Evolutionary conservation across 2,329 filamentous ascomycete genomes (phyloP), one percentile per base, ranked within the genome.

Genomic region (Thelonectria blattea): DNA sequence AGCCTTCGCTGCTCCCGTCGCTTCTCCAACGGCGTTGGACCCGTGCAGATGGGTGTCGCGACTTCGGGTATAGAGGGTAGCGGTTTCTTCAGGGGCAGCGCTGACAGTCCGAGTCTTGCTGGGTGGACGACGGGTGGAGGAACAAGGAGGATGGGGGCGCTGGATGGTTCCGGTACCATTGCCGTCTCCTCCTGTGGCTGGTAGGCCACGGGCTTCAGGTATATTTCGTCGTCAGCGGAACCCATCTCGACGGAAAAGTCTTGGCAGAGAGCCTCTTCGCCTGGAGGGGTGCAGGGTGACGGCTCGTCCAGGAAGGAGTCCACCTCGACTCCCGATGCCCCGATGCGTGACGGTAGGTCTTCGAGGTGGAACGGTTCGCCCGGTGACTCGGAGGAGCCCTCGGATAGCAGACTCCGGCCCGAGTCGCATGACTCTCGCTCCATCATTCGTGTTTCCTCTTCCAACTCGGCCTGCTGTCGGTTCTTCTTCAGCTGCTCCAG

Each of bases 291-390:
- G 11, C 56, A 57, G 34, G 60, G 48, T 11, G 61, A 52, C 11
- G 54, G 43, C 51, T 60, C 48, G 46, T 64, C 57, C 20, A 58
- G 51, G 52, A 52, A 59, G 30, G 54, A 45, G 32, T 34, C 17
- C 10, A 49, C 58, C 32, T 60, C 60, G 14, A 52, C 74, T n/a
- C 76, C 73, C 5, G 77, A 59, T 8, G 64, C 77, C 48, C 76
- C 76, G 51, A 80, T 79, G 37, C 77, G 74, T 30, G 72, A 72
- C n/a, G 79, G 74, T 14, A 84, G 69, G 34, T 80, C 78, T 34
- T 85, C 78, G 8, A 84, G 75, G 61, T 82, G 78, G 57, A 85
- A 83, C 3, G 82, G 79, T 55, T 83, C 83, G 6, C 79, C 70
- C 0, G 81, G 79, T 2, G 79, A 81, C 58, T 70, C 69, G 4